phyloP scores from a whole-genome alignment of 2,329 filamentous ascomycete genomes.

The Ceratocystis colombiana region DNA sequence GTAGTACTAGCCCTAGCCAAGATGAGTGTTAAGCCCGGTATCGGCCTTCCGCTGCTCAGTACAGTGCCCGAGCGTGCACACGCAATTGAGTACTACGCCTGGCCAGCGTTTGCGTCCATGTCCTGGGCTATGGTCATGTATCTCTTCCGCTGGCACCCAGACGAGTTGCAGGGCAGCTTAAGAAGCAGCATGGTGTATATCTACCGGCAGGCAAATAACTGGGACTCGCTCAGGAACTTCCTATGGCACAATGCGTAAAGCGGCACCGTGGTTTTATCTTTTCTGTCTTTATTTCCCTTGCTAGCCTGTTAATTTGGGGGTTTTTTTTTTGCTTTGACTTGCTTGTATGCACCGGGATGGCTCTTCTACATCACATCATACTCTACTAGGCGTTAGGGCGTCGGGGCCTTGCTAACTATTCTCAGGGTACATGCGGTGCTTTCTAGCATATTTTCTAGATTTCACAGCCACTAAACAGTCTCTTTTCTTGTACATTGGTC shows the following conservation, averaged over 20 bases:
- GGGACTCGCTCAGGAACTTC: slow-evolving; percentile 77
- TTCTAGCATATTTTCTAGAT: background rate
- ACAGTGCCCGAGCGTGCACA: slow-evolving; percentile 38
- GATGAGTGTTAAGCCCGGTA: slow-evolving; percentile 59
- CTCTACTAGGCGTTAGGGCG: background rate
- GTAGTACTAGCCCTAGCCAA: slow-evolving; percentile 78
- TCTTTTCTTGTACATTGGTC: background rate
- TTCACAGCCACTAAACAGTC: background rate
- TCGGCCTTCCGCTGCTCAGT: slow-evolving; percentile 40
- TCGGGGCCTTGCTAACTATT: background rate
- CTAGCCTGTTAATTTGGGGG: background rate
- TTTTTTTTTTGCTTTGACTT: background rate
- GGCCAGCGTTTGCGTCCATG: slow-evolving; percentile 82
- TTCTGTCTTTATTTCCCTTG: slow-evolving; percentile 11
- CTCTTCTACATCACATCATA: background rate
- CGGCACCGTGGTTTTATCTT: background rate
- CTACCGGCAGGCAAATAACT: slow-evolving; percentile 79
- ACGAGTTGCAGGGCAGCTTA: slow-evolving; percentile 81
- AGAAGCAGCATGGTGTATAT: slow-evolving; percentile 96
- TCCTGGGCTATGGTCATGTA: slow-evolving; percentile 96
- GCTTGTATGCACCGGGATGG: background rate
- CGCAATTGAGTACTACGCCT: slow-evolving; percentile 59
- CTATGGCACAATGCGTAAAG: slow-evolving; percentile 67
- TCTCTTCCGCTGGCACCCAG: slow-evolving; percentile 83
- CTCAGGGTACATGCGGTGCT: background rate